Evolutionary conservation across 345 rosid genomes (phyloP), one percentile per base, ranked within the genome.

Genomic region (Corchorus capsularis): DNA sequence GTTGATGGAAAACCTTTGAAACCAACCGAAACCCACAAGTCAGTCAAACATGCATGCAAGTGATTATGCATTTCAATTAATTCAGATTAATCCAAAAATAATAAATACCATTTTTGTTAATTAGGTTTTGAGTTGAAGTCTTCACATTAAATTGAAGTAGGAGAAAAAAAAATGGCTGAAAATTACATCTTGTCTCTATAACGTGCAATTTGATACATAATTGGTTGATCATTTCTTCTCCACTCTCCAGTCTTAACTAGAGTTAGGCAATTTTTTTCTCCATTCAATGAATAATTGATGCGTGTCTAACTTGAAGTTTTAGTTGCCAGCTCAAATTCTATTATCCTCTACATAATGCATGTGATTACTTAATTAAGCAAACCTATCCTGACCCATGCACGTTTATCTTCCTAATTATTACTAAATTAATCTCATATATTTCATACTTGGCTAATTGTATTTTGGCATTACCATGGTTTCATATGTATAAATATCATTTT

Each of bases 261-360:
- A 32, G 39, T 4, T 39, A 11, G 73, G 4, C 16, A 17, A 45
- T 4, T 17, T 34, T 47, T 69, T 52, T 53, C 61, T 53, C 52
- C 61, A 2, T 20, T 50, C 37, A 15, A 32, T 69, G 16, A 50
- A 49, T 50, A 17, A 32, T 50, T 50, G 72, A 32, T 53, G 73
- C 73, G 73, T 69, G 73, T 69, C 47, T 34, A 52, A 69, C 45
- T 49, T 50, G 72, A 8, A 32, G 27, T 27, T 69, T 32, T 17
- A 52, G 16, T 52, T 52, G 61, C 61, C 73, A 52, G 46, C 73
- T 69, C 61, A 35, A 35, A 4, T 8, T 27, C 32, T 13, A 52
- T 69, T 34, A 52, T 34, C 46, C 60, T 52, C 5, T 52, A 39
- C 9, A 32, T 16, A 8, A 34, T 50, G 72, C 39, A 67, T 47